Percentiles rank a stretch among this genome's conserved stretches.
Evolutionary conservation across 202 grass and related monocot species (phyloP).

Genomic region (Saccharum hybrid): DNA sequence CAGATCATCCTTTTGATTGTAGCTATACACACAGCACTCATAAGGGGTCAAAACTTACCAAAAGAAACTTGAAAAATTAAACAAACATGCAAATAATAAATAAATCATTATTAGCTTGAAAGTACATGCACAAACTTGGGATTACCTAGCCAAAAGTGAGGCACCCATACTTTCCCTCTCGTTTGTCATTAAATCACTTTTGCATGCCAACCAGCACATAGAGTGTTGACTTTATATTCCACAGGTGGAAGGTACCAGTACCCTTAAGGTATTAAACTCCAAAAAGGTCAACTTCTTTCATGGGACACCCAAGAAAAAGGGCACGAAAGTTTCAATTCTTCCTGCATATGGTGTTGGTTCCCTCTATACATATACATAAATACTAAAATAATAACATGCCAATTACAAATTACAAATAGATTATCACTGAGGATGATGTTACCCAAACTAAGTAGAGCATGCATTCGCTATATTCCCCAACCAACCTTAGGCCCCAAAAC

Average conservation of each 20-base stretch:
- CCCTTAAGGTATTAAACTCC: conserved; percentile 14
- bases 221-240: conserved; percentile 8
- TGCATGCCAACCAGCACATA: conserved; percentile 10
- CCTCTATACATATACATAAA: conserved; percentile 19
- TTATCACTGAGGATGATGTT: not conserved
- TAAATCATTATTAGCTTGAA: not conserved
- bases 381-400: not conserved
- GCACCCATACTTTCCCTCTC: not conserved
- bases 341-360: not conserved
- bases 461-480: not conserved
- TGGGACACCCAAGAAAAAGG: conserved; percentile 10
- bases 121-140: not conserved
- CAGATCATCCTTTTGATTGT: not conserved
- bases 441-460: not conserved
- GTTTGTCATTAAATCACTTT: not conserved
- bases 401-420: not conserved
- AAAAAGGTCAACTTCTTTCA: conserved; percentile 32
- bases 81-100: not conserved
- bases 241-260: conserved; percentile 7
- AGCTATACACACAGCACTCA: not conserved
- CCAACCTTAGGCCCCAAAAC: not conserved
- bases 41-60: not conserved
- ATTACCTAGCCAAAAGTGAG: conserved; percentile 1
- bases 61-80: not conserved
- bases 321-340: not conserved